Evolutionary conservation across 2,329 filamentous ascomycete genomes (phyloP).

Genomic region (Calonectria pseudoturangicola): DNA sequence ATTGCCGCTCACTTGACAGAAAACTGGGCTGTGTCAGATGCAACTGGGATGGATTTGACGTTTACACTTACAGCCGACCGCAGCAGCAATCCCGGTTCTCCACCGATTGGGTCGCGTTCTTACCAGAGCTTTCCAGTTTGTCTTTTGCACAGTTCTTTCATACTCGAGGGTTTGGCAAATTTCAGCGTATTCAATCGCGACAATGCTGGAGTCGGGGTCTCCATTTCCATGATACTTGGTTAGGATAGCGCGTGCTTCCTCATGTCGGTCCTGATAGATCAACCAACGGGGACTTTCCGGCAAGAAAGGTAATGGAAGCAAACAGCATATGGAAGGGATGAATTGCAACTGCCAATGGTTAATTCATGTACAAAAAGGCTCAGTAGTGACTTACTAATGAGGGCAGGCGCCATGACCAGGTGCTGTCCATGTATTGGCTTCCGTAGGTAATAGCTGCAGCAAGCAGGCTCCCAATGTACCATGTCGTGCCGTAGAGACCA

Average conservation of each 20-base stretch:
- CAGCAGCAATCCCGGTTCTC: slow-evolving; percentile 14
- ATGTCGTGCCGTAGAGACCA: slow-evolving; percentile 32
- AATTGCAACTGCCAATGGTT: slow-evolving; percentile 12
- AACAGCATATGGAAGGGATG: slow-evolving; percentile 21
- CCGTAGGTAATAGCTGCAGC: slow-evolving; percentile 28
- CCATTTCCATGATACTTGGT: slow-evolving; percentile 12
- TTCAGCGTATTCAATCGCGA: slow-evolving; percentile 18
- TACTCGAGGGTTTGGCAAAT: slow-evolving; percentile 11
- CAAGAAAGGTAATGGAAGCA: slow-evolving; percentile 27
- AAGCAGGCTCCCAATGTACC: slow-evolving; percentile 29
- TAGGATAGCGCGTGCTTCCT: slow-evolving; percentile 19
- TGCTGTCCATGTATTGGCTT: slow-evolving; percentile 27
- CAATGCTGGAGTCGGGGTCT: slow-evolving; percentile 13
- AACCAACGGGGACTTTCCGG: slow-evolving; percentile 27
- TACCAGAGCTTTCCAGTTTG: slow-evolving; percentile 18
- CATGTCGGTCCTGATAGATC: slow-evolving; percentile 25
- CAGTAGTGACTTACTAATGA: slow-evolving; percentile 14
- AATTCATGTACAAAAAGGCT: neutral
- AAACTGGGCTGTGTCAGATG: slow-evolving; percentile 11
- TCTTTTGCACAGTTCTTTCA: slow-evolving; percentile 13
- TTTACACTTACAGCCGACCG: slow-evolving; percentile 11
- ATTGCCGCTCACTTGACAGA: slow-evolving; percentile 24
- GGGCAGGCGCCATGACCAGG: slow-evolving; percentile 33
- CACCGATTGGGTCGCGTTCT: slow-evolving; percentile 21
- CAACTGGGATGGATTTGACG: no score